These are phyloP conservation scores for Paraphaeosphaeria minitans DNA, from an alignment of 2,329 filamentous ascomycete genomes.

Conservation along the genomic window DNA sequence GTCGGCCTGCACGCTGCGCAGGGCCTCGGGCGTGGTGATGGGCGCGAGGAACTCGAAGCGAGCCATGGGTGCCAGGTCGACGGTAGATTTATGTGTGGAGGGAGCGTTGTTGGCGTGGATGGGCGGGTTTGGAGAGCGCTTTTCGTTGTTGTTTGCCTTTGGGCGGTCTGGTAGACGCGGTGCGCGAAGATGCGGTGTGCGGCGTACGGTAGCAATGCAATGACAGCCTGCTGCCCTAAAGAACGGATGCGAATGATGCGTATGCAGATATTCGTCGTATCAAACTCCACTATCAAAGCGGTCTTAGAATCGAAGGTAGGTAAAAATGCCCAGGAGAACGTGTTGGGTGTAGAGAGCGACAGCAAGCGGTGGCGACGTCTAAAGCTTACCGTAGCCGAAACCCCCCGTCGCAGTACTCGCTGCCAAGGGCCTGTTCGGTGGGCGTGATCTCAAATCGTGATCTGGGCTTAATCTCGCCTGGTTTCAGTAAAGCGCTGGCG, in stretches of 20 bases:
- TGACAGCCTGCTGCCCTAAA: constrained; percentile 15
- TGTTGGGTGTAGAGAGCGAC: background rate
- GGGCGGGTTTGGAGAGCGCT: no score
- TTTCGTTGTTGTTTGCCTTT: background rate
- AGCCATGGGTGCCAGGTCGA: constrained; percentile 22
- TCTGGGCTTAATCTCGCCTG: no score
- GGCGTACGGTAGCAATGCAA: background rate
- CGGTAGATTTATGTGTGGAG: background rate
- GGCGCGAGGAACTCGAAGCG: constrained; percentile 36
- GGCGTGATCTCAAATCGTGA: no score
- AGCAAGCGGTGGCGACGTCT: background rate
- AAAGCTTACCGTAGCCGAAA: constrained; percentile 13
- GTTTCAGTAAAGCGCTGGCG: no score
- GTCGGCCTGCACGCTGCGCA: constrained; percentile 51
- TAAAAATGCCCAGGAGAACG: background rate
- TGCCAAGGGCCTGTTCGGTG: no score
- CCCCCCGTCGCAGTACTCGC: constrained; percentile 4
- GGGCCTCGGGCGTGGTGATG: constrained; percentile 38
- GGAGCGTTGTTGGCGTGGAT: background rate
- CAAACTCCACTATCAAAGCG: constrained; percentile 15
- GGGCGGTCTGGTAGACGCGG: background rate
- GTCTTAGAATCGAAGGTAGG: constrained; percentile 4
- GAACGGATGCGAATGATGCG: background rate
- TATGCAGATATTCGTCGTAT: background rate
- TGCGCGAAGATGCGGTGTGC: background rate